Evolutionary conservation across 2,329 filamentous ascomycete species (phyloP), one percentile per base, ranked within the genome.

Genomic region (Alternaria incomplexa): DNA sequence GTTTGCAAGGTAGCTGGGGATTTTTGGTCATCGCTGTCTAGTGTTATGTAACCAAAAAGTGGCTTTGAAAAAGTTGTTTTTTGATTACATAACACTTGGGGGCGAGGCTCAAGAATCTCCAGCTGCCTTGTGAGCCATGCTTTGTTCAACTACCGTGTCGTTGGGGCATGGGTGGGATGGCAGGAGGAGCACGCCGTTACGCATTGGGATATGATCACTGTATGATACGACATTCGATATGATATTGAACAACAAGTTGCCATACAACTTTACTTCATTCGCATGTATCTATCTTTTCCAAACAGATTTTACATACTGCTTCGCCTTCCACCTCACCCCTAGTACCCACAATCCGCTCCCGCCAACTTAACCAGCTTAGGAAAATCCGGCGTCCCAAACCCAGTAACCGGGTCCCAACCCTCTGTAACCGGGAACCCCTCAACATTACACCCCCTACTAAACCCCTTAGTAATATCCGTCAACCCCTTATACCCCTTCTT

Each of bases 391-490:
- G 76, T 79, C 2, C 76, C 77, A 47, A 74, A 79, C 3, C 79
- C 79, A 8, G 79, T 81, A 9, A 79, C 65, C 0, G 79, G 75
- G 63, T 81, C 79, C 79, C 79, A 81, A 10, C 79, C 78, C 47
- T 74, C 60, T 0, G 70, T 70, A 4, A 71, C 75, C 3, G 77
- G 76, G 56, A 81, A 80, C 1, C 77, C 80, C 32, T 76, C 65
- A 1, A 74, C 75, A 47, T 77, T 77, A 60, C 82, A 83, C 1
- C 82, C 82, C 20, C 73, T 66, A 6, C 73, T 75, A 6, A 68
- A 74, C 1, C 82, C 82, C 43, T 73, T 73, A 28, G 67, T 80
- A 68, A 77, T 82, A 66, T 89, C 87, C 1, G 79, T 86, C 17
- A 88, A 77, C 0, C 80, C 85, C 63, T 80, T 75, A 58, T 81